A percentile compares a stretch with the other conserved stretches of the same genome.
Evolutionary conservation across 257 asterid genomes (phyloP).

Genomic region (Oldenlandia corymbosa): DNA sequence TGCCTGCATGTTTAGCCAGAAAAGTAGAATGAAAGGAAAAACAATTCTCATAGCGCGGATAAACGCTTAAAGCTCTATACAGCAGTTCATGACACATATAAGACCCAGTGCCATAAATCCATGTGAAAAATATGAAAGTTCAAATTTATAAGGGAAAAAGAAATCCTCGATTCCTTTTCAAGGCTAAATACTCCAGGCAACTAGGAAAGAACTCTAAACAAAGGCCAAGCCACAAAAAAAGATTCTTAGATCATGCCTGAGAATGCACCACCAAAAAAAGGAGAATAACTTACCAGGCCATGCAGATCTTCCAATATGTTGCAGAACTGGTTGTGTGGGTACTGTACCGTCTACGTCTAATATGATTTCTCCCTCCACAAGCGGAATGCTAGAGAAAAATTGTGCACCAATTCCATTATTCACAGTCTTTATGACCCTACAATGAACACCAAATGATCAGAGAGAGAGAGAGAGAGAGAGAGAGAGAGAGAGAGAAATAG

Average conservation of each 20-base stretch:
- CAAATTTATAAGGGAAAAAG: no score
- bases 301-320: constrained; percentile 86
- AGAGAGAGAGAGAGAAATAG: no score
- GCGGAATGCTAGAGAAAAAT: constrained; percentile 56
- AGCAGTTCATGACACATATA: neutral
- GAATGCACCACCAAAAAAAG: constrained; percentile 4
- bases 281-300: constrained; percentile 74
- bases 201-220: neutral
- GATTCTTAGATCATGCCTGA: neutral
- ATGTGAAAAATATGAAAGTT: no score
- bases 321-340: constrained; percentile 84
- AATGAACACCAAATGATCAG: no score
- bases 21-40: neutral
- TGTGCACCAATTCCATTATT: constrained; percentile 56
- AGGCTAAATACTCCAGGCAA: neutral
- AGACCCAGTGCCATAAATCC: neutral
- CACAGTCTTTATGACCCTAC: constrained; percentile 69
- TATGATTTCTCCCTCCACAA: constrained; percentile 72
- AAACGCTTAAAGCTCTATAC: neutral
- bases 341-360: constrained; percentile 72
- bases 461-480: no score
- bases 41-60: neutral
- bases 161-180: neutral
- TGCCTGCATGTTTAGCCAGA: neutral
- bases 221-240: neutral